A percentile compares a stretch with the other conserved stretches of the same genome.
phyloP scores from a whole-genome alignment of 805 yeast species.

The Candida loeiensis region DNA sequence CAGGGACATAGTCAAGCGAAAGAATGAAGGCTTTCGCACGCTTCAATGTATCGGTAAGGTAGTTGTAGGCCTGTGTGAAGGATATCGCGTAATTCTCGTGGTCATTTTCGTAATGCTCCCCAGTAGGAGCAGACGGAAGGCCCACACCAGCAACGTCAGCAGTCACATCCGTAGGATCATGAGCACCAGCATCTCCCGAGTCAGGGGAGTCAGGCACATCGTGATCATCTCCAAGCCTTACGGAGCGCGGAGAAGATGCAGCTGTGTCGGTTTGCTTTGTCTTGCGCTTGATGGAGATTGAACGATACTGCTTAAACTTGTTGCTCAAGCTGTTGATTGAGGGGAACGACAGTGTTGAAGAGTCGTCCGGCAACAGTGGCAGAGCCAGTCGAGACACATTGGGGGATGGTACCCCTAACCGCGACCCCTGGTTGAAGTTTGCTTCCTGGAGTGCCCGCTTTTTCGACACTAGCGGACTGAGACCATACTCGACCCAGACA shows the following conservation, averaged over 20 bases:
- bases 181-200: background rate
- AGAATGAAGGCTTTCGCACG: slow-evolving; percentile 56
- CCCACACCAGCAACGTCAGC: slow-evolving; percentile 3
- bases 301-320: slow-evolving; percentile 13
- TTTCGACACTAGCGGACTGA: slow-evolving; percentile 68
- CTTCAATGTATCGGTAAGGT: slow-evolving; percentile 58
- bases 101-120: slow-evolving; percentile 7
- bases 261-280: background rate
- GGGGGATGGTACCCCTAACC: background rate
- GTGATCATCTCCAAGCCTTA: slow-evolving; percentile 8
- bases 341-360: slow-evolving; percentile 15
- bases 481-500: slow-evolving; percentile 71
- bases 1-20: slow-evolving; percentile 52
- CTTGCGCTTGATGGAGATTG: slow-evolving; percentile 8
- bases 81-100: slow-evolving; percentile 23
- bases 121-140: slow-evolving; percentile 1
- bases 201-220: slow-evolving; percentile 1
- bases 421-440: background rate
- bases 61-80: slow-evolving; percentile 59
- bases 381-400: background rate
- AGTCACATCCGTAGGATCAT: slow-evolving; percentile 2
- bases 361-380: slow-evolving; percentile 1
- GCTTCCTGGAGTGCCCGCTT: slow-evolving; percentile 12
- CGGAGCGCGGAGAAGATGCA: slow-evolving; percentile 21
- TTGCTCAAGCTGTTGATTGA: slow-evolving; percentile 25